Percentiles rank a stretch among this genome's conserved stretches.
Evolutionary conservation across 2,329 filamentous ascomycete genomes (phyloP).

Genomic region (Trichoderma breve): DNA sequence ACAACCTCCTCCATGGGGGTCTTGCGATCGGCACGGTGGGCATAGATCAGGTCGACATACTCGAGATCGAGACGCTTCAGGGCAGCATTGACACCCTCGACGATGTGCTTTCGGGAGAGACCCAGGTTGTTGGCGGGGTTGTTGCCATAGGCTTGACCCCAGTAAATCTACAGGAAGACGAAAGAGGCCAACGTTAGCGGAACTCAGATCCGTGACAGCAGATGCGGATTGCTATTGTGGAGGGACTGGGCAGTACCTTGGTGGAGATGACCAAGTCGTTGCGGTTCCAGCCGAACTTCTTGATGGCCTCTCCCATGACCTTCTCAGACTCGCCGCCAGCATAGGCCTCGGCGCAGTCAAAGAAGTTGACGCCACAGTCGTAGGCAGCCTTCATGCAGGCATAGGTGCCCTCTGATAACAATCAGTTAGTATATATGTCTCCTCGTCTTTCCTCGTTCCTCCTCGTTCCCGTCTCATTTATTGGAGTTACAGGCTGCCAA

Average conservation of each 20-base stretch:
- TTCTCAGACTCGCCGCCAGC: conserved; percentile 60
- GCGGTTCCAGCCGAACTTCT: conserved; percentile 59
- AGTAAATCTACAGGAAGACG: conserved; percentile 53
- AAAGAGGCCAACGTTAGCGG: neutral
- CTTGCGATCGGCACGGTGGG: conserved; percentile 64
- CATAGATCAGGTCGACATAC: conserved; percentile 68
- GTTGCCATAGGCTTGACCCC: conserved; percentile 58
- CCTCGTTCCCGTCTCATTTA: neutral
- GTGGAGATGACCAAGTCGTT: conserved; percentile 61
- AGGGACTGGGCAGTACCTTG: conserved; percentile 41
- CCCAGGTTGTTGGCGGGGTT: conserved; percentile 66
- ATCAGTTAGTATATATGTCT: neutral
- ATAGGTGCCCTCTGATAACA: conserved; percentile 39
- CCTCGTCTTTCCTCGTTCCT: neutral
- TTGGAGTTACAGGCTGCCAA: neutral
- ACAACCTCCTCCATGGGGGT: conserved; percentile 71
- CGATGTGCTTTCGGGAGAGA: conserved; percentile 66
- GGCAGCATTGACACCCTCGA: conserved; percentile 62
- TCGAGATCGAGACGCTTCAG: conserved; percentile 56
- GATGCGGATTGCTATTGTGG: neutral
- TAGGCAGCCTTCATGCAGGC: conserved; percentile 62
- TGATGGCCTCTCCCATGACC: conserved; percentile 60
- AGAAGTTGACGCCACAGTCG: conserved; percentile 61
- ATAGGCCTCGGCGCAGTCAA: conserved; percentile 60
- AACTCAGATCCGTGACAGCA: neutral